Conservation (phyloP, 768 basidiomycete species). For the Pleurotus ostreatus region DNA sequence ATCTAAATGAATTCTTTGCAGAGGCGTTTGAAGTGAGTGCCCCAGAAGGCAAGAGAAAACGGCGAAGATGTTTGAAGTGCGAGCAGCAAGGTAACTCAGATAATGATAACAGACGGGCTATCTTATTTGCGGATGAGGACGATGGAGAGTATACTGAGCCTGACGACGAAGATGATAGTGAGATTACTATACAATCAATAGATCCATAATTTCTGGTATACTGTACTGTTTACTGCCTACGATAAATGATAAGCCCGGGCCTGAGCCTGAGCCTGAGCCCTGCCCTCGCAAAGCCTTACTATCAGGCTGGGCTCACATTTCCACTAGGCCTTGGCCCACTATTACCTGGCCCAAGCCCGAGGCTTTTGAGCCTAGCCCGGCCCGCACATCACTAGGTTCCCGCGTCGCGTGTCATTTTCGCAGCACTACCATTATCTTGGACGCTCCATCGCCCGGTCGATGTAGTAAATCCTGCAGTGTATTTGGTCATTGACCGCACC, state of each 20-base stretch:
- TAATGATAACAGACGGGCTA: constrained; percentile 5
- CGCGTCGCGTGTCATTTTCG: too few relatives aligned
- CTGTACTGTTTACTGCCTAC: background rate
- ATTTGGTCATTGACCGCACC: too few relatives aligned
- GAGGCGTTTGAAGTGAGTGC: too few relatives aligned
- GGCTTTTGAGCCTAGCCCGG: constrained; percentile 18
- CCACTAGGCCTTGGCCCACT: constrained; percentile 16
- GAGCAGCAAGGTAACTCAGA: constrained; percentile 10
- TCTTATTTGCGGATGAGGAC: background rate
- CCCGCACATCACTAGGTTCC: constrained; percentile 20
- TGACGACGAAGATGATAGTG: background rate
- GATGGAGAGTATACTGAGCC: background rate
- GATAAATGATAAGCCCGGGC: too few relatives aligned
- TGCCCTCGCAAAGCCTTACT: constrained; percentile 8
- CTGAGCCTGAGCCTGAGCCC: too few relatives aligned
- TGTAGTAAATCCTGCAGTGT: too few relatives aligned
- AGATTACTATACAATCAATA: background rate
- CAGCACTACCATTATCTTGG: too few relatives aligned
- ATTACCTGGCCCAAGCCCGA: constrained; percentile 21
- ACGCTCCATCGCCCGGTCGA: too few relatives aligned
- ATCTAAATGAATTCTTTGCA: too few relatives aligned
- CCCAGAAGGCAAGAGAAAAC: too few relatives aligned
- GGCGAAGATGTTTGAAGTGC: too few relatives aligned
- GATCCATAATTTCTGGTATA: background rate
- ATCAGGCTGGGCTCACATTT: constrained; percentile 11